Evolutionary conservation across 192 early-diverging fungal species (phyloP).

Genomic region (Mortierella claussenii): DNA sequence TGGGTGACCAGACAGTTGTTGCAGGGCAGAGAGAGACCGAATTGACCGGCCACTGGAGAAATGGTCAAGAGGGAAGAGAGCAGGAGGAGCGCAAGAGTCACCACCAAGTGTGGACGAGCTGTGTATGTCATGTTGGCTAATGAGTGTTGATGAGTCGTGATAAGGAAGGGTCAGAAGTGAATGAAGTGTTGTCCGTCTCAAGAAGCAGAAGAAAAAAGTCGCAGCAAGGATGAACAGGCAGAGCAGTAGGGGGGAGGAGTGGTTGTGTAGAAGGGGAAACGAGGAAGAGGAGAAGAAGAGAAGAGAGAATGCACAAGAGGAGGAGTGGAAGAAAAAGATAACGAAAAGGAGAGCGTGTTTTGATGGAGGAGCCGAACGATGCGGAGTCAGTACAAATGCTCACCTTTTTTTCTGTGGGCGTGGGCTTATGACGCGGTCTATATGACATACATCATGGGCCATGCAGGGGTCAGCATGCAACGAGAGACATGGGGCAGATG

Average conservation of each 20-base stretch:
- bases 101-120: background rate
- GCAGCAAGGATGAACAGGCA: background rate
- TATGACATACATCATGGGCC: no score
- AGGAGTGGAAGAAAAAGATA: no score
- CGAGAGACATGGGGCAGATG: no score
- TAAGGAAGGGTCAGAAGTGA: no score
- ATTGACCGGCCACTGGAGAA: constrained; percentile 22
- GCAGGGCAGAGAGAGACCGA: constrained; percentile 34
- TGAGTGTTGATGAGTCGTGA: no score
- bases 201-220: background rate
- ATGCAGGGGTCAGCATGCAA: no score
- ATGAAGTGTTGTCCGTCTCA: background rate
- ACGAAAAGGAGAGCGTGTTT: no score
- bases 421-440: no score
- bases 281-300: background rate
- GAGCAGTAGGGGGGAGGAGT: background rate
- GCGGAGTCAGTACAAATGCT: no score
- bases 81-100: constrained; percentile 10
- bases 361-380: no score
- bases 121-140: constrained; percentile 10
- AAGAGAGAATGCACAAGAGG: background rate
- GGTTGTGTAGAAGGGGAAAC: background rate
- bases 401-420: no score
- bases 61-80: background rate
- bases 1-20: constrained; percentile 28